Percentiles rank a stretch among this genome's conserved stretches.
These are phyloP conservation scores for Houttuynia cordata DNA, from an alignment of 164 flowering plant genomes.

Conservation along the genomic window DNA sequence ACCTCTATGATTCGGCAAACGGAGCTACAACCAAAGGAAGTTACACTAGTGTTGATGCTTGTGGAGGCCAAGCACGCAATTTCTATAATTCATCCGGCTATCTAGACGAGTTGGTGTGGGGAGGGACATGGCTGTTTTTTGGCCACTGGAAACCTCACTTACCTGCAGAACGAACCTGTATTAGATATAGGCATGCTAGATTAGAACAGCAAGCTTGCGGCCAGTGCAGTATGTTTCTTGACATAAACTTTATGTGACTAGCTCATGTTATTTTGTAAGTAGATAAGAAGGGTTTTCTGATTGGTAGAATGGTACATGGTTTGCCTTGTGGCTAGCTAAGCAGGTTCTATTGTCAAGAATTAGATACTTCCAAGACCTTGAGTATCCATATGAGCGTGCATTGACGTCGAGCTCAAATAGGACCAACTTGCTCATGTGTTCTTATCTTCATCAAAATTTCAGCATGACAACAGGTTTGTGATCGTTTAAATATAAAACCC, in stretches of 20 bases:
- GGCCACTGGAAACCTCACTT: conserved; percentile 46
- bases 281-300: neutral
- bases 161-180: conserved; percentile 17
- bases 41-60: conserved; percentile 27
- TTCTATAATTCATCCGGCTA: conserved; percentile 48
- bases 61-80: conserved; percentile 37
- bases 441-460: conserved; percentile 16
- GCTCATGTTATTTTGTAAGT: too few species aligned
- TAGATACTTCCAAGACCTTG: conserved; percentile 32
- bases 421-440: conserved; percentile 37
- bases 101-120: conserved; percentile 57
- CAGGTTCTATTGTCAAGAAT: conserved; percentile 48
- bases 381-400: conserved; percentile 39
- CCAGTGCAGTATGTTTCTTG: conserved; percentile 22
- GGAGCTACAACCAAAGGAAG: conserved; percentile 13
- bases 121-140: conserved; percentile 47
- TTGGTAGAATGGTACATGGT: too few species aligned
- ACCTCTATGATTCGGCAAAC: conserved; percentile 21
- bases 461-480: conserved; percentile 29
- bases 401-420: conserved; percentile 19
- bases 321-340: neutral
- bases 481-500: too few species aligned
- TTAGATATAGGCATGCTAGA: conserved; percentile 29
- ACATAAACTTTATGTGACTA: neutral
- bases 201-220: conserved; percentile 59